Percentiles rank a stretch among this genome's conserved stretches.
Evolutionary conservation across 139 green algal species (phyloP).

Genomic region (Coelastrella sp.): DNA sequence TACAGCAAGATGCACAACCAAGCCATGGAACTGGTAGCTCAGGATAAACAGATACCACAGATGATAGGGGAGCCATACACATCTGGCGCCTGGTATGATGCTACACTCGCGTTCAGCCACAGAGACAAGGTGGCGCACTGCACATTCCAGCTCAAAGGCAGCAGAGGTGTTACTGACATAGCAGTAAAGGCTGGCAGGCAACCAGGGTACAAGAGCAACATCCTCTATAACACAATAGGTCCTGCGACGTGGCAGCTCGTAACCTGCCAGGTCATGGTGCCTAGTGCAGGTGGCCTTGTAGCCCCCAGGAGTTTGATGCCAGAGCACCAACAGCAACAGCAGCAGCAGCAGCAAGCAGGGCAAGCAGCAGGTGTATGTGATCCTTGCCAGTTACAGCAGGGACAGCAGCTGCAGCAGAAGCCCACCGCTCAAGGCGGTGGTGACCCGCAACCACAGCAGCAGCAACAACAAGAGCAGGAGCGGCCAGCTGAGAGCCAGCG

Average conservation of each 20-base stretch:
- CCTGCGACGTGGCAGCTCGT: slow-evolving; percentile 23
- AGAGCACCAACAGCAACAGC: slow-evolving; percentile 19
- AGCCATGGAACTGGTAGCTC: slow-evolving; percentile 8
- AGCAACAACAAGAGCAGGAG: slow-evolving; percentile 20
- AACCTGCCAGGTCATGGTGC: slow-evolving; percentile 43
- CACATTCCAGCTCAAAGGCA: slow-evolving; percentile 45
- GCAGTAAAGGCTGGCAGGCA: slow-evolving; percentile 26
- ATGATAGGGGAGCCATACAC: slow-evolving; percentile 17
- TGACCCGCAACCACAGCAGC: not conserved
- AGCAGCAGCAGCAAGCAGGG: not conserved
- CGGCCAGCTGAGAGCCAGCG: not conserved
- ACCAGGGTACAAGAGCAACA: slow-evolving; percentile 1
- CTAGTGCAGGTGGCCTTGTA: slow-evolving; percentile 28
- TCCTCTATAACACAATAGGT: slow-evolving; percentile 43
- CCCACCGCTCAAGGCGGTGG: not conserved
- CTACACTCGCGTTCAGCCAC: slow-evolving; percentile 44
- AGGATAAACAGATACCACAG: not conserved
- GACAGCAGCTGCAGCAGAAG: slow-evolving; percentile 8
- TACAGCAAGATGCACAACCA: slow-evolving; percentile 28
- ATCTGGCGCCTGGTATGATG: slow-evolving; percentile 40
- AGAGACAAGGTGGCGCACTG: slow-evolving; percentile 27
- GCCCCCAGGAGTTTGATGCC: slow-evolving; percentile 28
- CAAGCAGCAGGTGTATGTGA: slow-evolving; percentile 22
- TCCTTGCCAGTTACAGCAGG: slow-evolving; percentile 32
- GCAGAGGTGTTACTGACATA: slow-evolving; percentile 34